These are phyloP conservation scores for Dactylonectria macrodidyma DNA, from an alignment of 2,329 filamentous ascomycete species.

Conservation along the genomic window DNA sequence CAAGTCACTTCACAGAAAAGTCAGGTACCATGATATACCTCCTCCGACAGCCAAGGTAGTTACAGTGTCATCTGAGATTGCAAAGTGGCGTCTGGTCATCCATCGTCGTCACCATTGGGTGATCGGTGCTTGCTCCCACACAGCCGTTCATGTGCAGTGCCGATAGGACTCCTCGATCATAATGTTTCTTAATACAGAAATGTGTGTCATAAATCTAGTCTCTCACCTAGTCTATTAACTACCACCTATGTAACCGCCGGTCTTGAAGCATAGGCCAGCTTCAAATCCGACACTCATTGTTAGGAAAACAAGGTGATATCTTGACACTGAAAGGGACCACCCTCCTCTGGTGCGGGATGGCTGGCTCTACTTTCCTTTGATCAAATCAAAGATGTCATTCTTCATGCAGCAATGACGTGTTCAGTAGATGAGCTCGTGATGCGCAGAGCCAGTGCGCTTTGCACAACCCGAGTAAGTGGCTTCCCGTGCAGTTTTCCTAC, in stretches of 20 bases:
- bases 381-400: conserved; percentile 12
- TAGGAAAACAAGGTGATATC: neutral
- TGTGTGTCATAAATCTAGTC: neutral
- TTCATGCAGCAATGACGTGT: conserved; percentile 29
- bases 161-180: too few relatives aligned
- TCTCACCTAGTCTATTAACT: neutral
- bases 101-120: too few relatives aligned
- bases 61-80: neutral
- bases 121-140: too few relatives aligned
- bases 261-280: too few relatives aligned
- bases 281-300: too few relatives aligned
- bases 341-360: conserved; percentile 9
- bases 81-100: neutral
- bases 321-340: neutral
- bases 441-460: conserved; percentile 9
- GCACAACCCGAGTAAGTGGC: conserved; percentile 10
- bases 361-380: neutral
- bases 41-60: neutral
- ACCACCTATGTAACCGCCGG: too few relatives aligned
- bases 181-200: too few relatives aligned
- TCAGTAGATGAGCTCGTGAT: neutral
- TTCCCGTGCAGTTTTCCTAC: neutral
- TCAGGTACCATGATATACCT: conserved; percentile 13
- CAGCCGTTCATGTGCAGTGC: neutral
- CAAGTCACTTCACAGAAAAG: conserved; percentile 1